Evolutionary conservation across 768 basidiomycete genomes (phyloP).

Genomic region (Mycena pura): DNA sequence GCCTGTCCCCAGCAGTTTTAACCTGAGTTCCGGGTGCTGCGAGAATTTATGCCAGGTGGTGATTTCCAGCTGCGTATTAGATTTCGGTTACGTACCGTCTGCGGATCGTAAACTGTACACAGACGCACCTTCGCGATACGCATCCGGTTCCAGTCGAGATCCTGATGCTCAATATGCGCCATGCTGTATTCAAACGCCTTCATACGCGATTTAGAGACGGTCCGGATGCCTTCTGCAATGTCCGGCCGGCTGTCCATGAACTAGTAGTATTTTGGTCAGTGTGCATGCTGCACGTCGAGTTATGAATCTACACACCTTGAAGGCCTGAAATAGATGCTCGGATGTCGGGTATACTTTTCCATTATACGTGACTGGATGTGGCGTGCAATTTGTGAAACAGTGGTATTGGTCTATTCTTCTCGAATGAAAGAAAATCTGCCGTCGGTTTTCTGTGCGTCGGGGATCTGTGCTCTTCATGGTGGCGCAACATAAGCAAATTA

Average conservation of each 20-base stretch:
- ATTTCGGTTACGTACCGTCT: neutral
- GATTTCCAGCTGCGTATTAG: slow-evolving; percentile 7
- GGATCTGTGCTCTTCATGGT: neutral
- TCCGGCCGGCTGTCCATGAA: slow-evolving; percentile 6
- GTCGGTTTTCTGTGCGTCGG: neutral
- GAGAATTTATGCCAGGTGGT: slow-evolving; percentile 9
- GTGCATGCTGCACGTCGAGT: neutral
- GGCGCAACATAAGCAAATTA: too few relatives aligned
- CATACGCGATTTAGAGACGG: neutral
- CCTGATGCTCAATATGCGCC: neutral
- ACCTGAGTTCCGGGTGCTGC: slow-evolving; percentile 4
- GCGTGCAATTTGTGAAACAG: slow-evolving; percentile 38
- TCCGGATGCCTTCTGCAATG: slow-evolving; percentile 1
- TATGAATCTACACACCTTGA: slow-evolving; percentile 42
- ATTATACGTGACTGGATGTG: slow-evolving; percentile 47
- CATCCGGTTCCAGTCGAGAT: slow-evolving; percentile 2
- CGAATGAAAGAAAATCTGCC: neutral
- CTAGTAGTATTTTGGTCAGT: too few relatives aligned
- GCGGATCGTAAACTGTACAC: neutral
- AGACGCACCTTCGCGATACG: neutral
- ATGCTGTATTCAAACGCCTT: neutral
- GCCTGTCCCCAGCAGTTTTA: neutral
- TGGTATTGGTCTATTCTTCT: neutral
- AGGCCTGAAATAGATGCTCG: slow-evolving; percentile 59
- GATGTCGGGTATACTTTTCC: slow-evolving; percentile 56